These are phyloP conservation scores for Zizania latifolia DNA, from an alignment of 176 grass and related monocot species.

Conservation along the genomic window DNA sequence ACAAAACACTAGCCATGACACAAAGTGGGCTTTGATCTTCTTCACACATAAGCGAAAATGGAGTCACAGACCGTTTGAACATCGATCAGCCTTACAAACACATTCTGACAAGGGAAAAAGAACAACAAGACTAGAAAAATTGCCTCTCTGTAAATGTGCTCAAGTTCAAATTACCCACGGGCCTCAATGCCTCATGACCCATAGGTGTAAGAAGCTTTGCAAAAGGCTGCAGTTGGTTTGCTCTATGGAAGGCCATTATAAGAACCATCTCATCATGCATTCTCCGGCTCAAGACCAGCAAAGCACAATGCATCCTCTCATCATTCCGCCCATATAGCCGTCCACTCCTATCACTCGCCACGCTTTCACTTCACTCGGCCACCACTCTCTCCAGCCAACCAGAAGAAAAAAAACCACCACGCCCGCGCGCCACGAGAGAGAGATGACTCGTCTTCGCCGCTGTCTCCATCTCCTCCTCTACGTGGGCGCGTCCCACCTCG, in stretches of 20 bases:
- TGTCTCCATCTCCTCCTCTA: conserved; percentile 24
- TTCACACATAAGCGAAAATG: neutral
- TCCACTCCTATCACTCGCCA: neutral
- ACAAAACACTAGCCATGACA: neutral
- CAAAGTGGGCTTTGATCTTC: neutral
- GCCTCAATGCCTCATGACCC: too few species aligned
- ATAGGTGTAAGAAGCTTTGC: neutral
- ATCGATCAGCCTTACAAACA: too few species aligned
- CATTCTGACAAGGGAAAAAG: too few species aligned
- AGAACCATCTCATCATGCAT: conserved; percentile 12
- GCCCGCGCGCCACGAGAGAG: conserved; percentile 1
- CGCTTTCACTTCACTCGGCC: neutral
- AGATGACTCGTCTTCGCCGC: conserved; percentile 26
- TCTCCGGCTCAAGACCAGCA: conserved; percentile 5
- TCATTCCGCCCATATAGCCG: conserved; percentile 37
- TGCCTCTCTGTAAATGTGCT: too few species aligned
- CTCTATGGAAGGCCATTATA: conserved; percentile 13
- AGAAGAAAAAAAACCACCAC: conserved; percentile 3
- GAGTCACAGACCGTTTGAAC: neutral
- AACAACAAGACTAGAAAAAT: too few species aligned
- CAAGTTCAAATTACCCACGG: too few species aligned
- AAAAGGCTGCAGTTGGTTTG: conserved; percentile 29
- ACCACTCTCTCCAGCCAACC: conserved; percentile 1
- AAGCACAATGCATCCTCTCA: conserved; percentile 23
- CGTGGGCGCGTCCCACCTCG: conserved; percentile 8